phyloP scores from a whole-genome alignment of 441 rosid genomes.

The Brassica hybrid region DNA sequence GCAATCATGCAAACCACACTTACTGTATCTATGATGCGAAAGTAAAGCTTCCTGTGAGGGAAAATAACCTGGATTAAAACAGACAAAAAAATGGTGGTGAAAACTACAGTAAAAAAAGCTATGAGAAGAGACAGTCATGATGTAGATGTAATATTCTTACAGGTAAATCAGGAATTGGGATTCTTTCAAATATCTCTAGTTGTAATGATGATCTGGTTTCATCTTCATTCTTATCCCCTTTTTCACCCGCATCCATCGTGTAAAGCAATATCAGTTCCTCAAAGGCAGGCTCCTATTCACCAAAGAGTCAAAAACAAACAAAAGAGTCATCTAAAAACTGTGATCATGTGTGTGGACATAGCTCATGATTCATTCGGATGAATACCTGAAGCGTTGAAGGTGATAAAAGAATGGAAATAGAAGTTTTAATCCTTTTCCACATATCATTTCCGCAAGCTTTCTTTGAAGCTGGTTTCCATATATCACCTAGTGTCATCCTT shows the following conservation, averaged over 20 bases:
- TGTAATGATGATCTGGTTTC: conserved; percentile 72
- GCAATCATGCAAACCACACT: conserved; percentile 30
- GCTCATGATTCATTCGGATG: conserved; percentile 11
- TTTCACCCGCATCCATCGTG: conserved; percentile 59
- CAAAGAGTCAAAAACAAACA: conserved; percentile 41
- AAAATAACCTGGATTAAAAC: conserved; percentile 71
- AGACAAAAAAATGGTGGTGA: conserved; percentile 36
- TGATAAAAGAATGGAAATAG: conserved; percentile 86
- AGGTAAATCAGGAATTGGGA: conserved; percentile 94
- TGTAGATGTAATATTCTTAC: conserved; percentile 52
- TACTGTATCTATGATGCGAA: conserved; percentile 97
- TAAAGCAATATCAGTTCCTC: conserved; percentile 88
- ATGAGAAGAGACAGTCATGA: conserved; percentile 12
- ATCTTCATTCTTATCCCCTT: conserved; percentile 49
- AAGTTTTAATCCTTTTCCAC: conserved; percentile 83
- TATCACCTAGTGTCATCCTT: conserved; percentile 91
- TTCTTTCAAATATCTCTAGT: conserved; percentile 83
- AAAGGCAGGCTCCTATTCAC: conserved; percentile 88
- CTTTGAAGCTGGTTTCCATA: conserved; percentile 92
- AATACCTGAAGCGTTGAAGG: conserved; percentile 85
- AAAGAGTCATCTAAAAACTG: conserved; percentile 13
- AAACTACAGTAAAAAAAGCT: conserved; percentile 26
- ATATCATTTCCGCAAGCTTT: conserved; percentile 68
- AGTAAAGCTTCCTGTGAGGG: conserved; percentile 95
- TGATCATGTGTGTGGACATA: conserved; percentile 10